phyloP scores from a whole-genome alignment of 768 basidiomycete species.

The Lactarius quietus region DNA sequence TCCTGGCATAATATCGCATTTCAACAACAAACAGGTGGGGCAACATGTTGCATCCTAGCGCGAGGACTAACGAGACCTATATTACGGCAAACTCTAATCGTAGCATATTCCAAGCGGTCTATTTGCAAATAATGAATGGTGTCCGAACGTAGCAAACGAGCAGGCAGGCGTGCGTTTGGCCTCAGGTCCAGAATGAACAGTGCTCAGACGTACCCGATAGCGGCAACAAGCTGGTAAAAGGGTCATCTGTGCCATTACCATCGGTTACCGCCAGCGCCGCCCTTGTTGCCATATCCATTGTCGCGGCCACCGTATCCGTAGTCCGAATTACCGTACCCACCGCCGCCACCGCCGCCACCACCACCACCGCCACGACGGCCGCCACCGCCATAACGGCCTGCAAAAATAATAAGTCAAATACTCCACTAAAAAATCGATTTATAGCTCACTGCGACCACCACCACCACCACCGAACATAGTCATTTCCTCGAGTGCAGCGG shows the following conservation, averaged over 20 bases:
- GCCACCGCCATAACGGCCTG: conserved; percentile 58
- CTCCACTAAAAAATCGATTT: not conserved
- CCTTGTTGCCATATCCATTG: conserved; percentile 36
- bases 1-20: not conserved
- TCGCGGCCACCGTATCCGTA: conserved; percentile 42
- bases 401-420: conserved; percentile 13
- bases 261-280: conserved; percentile 30
- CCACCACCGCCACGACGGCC: conserved; percentile 46
- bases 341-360: conserved; percentile 38
- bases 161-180: not conserved
- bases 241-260: conserved; percentile 29
- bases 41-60: not conserved
- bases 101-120: conserved; percentile 18
- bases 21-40: not conserved
- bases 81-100: conserved; percentile 20
- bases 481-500: conserved; percentile 93
- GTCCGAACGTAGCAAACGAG: conserved; percentile 2
- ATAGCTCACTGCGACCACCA: conserved; percentile 59
- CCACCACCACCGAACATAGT: conserved; percentile 80
- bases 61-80: conserved; percentile 3
- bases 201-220: not conserved
- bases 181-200: not conserved
- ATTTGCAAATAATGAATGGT: conserved; percentile 14
- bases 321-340: conserved; percentile 40
- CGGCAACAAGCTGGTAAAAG: not conserved